Conservation (phyloP, 805 yeast genomes). For the Candida ulmi region DNA sequence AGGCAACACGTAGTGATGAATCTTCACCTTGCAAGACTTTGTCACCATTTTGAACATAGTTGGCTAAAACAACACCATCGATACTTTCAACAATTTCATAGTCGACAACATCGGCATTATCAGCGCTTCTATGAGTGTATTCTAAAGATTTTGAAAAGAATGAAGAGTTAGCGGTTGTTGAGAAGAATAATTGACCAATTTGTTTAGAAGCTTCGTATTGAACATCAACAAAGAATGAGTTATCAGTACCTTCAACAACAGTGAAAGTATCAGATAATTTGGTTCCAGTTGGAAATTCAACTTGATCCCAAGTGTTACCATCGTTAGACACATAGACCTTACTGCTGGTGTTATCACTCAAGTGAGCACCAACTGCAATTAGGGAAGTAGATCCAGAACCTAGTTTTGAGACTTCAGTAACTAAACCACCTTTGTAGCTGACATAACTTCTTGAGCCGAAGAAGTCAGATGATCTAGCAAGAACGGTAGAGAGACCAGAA, state of each 20-base stretch:
- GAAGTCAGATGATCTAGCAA: constrained; percentile 40
- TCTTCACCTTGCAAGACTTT: constrained; percentile 7
- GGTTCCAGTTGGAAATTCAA: constrained; percentile 25
- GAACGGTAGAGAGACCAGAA: constrained; percentile 24
- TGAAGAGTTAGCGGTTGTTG: constrained; percentile 46
- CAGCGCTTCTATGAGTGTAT: constrained; percentile 30
- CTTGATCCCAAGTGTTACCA: constrained; percentile 27
- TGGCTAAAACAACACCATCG: constrained; percentile 60
- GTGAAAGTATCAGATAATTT: constrained; percentile 21
- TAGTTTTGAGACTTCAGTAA: constrained; percentile 26
- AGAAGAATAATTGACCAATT: constrained; percentile 27
- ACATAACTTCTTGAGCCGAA: constrained; percentile 30
- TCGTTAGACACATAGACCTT: constrained; percentile 29
- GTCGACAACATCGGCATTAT: constrained; percentile 26
- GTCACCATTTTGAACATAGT: constrained; percentile 22
- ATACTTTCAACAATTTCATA: constrained; percentile 38
- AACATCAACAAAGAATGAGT: constrained; percentile 37
- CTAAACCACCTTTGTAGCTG: constrained; percentile 26
- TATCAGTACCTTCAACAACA: constrained; percentile 31
- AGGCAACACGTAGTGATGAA: constrained; percentile 14
- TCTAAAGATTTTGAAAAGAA: constrained; percentile 40
- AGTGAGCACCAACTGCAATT: constrained; percentile 28
- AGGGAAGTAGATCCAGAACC: constrained; percentile 31
- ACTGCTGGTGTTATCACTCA: constrained; percentile 14
- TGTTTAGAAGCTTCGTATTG: constrained; percentile 11